phyloP scores from a whole-genome alignment of 257 asterid species.

The Prunella vulgaris region DNA sequence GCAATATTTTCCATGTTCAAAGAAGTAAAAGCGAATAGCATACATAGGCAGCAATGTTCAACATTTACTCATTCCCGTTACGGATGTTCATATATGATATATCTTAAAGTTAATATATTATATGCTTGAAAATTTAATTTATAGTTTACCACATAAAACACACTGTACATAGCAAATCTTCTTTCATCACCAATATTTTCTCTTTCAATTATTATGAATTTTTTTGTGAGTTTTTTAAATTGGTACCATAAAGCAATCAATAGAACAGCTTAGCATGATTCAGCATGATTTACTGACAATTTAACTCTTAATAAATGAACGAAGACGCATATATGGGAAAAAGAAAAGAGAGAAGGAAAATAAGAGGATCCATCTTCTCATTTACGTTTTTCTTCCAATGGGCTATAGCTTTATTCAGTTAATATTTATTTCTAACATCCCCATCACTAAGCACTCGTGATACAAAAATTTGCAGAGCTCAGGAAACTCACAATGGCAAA shows the following conservation, averaged over 20 bases:
- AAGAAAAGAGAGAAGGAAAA: neutral
- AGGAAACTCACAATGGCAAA: slow-evolving; percentile 77
- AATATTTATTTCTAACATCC: neutral
- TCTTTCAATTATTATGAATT: neutral
- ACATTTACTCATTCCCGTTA: neutral
- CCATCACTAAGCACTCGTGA: neutral
- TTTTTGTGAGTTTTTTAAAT: neutral
- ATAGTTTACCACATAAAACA: neutral
- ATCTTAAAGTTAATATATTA: neutral
- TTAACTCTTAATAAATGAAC: neutral
- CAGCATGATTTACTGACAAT: neutral
- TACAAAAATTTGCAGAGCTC: slow-evolving; percentile 1
- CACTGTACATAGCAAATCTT: neutral
- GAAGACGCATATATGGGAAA: neutral
- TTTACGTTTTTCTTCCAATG: neutral
- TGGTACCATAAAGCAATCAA: neutral
- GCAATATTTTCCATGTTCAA: neutral
- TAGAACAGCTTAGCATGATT: neutral
- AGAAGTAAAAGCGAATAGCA: neutral
- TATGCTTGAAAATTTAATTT: neutral
- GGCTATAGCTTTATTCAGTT: neutral
- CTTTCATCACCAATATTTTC: neutral
- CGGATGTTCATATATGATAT: neutral
- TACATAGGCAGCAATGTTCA: neutral
- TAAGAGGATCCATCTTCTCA: neutral